Base-by-base conservation (phyloP, 768 basidiomycete species). In the Solioccasus polychromus region DNA sequence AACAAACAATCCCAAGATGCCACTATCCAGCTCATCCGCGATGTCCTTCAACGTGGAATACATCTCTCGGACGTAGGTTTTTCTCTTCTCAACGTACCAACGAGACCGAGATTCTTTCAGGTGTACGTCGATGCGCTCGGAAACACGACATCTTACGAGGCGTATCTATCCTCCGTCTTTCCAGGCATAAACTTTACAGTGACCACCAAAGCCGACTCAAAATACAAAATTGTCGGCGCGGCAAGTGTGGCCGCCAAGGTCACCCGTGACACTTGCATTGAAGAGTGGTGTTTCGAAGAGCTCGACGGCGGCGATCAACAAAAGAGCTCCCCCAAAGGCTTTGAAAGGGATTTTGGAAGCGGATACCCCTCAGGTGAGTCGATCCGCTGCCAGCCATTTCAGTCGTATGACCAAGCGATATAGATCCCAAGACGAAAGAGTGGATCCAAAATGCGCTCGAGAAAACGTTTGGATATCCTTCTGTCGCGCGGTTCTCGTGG, bases 231-330 rank as follows among this genome's bases (percentile, higher is more conserved):
- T 48, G 96, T 99, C 48, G 87, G 92, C 18, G 96, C 96, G 6
- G 96, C 95, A 2, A 92, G 90, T 62, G 91, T 98, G n/a, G 92
- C 92, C 3, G 96, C 96, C 2, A 99, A 99, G 68, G 93, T 95
- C 22, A 97, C 94, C 1, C 75, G 95, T 45, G 95, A 98, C 59
- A 82, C 85, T 7, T 92, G 92, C 66, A 73, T 97, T 17, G 85
- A 94, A 49, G 75, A 76, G 3, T 98, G 95, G 95, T 60, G 73
- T 9, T 94, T 84, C 52, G 81, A 88, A 63, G 89, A 91, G 58
- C 71, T 68, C 24, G 59, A 64, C 3, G 54, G 62, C 30, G 44
- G 47, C 5, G 42, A 57, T 28, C 45, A 45, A 36, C 12, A 20
- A 15, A 22, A 20, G 24, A 20, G 26, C 23, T 14, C 38, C 30